These are phyloP conservation scores for Dendrostoma leiphaemia DNA, from an alignment of 2,329 filamentous ascomycete genomes.

Conservation along the genomic window DNA sequence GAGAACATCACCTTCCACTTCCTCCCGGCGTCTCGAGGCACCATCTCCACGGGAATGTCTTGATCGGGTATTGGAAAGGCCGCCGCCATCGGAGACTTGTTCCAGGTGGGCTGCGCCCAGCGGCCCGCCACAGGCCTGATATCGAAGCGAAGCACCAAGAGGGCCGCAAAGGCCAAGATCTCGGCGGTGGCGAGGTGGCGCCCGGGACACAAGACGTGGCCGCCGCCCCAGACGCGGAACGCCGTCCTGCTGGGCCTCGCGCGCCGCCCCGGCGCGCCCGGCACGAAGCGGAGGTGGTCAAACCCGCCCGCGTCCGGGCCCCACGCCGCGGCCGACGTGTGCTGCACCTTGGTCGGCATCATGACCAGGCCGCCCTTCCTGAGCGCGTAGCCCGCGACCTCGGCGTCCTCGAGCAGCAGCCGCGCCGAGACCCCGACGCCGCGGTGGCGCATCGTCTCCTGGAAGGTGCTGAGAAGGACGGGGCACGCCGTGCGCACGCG, in stretches of 20 bases:
- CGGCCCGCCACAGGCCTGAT: slow-evolving; percentile 15
- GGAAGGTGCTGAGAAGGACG: slow-evolving; percentile 27
- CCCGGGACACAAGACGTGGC: slow-evolving; percentile 25
- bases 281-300: background rate
- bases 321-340: slow-evolving; percentile 17
- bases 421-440: slow-evolving; percentile 22
- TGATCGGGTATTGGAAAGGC: slow-evolving; percentile 24
- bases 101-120: slow-evolving; percentile 24
- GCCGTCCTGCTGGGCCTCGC: slow-evolving; percentile 12
- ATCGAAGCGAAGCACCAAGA: slow-evolving; percentile 24
- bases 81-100: slow-evolving; percentile 21
- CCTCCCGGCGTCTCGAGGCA: too few relatives aligned
- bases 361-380: slow-evolving; percentile 23
- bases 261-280: background rate
- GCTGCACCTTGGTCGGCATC: slow-evolving; percentile 20
- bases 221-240: slow-evolving; percentile 25
- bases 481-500: slow-evolving; percentile 24
- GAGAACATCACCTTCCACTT: too few relatives aligned
- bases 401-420: slow-evolving; percentile 24
- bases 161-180: slow-evolving; percentile 23
- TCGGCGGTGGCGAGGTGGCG: slow-evolving; percentile 26
- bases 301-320: slow-evolving; percentile 3
- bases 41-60: too few relatives aligned
- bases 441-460: slow-evolving; percentile 27
- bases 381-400: slow-evolving; percentile 17